Conservation (phyloP, 139 green algal genomes). For the Coelastrella sp. region DNA sequence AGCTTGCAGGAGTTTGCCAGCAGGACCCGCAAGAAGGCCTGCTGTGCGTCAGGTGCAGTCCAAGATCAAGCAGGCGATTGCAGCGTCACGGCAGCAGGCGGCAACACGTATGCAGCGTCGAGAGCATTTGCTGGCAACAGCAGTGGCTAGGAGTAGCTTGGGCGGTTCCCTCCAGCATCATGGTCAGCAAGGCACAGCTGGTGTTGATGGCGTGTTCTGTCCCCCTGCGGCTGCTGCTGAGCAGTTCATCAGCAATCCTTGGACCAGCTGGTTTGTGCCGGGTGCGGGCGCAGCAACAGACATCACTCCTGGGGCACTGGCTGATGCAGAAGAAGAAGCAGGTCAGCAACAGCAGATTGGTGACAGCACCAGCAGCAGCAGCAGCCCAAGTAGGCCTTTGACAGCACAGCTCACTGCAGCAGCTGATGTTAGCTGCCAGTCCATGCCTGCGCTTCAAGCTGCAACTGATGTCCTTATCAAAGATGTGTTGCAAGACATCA, state of each 20-base stretch:
- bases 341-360: no score
- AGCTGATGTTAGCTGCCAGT: no score
- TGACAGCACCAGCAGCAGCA: not conserved
- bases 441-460: no score
- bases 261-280: conserved; percentile 31
- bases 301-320: no score
- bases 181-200: not conserved
- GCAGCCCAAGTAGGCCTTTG: no score
- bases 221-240: conserved; percentile 23
- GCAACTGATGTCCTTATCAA: no score
- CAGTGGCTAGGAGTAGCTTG: not conserved
- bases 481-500: no score
- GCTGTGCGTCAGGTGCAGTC: conserved; percentile 10
- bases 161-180: not conserved
- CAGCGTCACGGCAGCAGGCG: conserved; percentile 14
- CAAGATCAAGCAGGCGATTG: conserved; percentile 8
- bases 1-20: not conserved
- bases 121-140: not conserved
- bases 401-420: no score
- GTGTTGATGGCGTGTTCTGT: not conserved
- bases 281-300: no score
- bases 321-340: no score
- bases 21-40: not conserved
- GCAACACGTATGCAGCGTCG: not conserved
- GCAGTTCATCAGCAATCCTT: conserved; percentile 28